phyloP scores from a whole-genome alignment of 176 grass and related monocot species.

The Rhynchospora tenuis region DNA sequence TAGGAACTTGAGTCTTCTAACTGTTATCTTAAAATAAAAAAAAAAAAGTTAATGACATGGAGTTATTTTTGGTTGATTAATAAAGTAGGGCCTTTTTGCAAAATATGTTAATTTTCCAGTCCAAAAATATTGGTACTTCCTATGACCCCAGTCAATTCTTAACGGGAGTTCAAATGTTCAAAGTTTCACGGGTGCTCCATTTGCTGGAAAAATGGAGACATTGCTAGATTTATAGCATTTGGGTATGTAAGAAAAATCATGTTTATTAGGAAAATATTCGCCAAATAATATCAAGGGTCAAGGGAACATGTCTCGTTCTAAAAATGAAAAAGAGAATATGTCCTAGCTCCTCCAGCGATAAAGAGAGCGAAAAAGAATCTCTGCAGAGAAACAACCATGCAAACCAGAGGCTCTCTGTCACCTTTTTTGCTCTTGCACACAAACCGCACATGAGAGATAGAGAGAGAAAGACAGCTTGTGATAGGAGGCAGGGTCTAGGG shows the following conservation, averaged over 20 bases:
- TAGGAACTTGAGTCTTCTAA: too few relatives aligned
- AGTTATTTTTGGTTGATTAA: neutral
- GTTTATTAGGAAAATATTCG: constrained; percentile 1
- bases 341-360: neutral
- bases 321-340: constrained; percentile 14
- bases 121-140: too few relatives aligned
- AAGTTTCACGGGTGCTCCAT: neutral
- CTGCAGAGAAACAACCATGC: constrained; percentile 4
- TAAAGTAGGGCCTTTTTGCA: neutral
- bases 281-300: neutral
- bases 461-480: neutral
- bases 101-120: neutral
- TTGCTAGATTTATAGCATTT: neutral
- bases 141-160: too few relatives aligned
- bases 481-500: constrained; percentile 1
- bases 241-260: neutral
- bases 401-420: neutral
- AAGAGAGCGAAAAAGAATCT: neutral
- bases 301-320: constrained; percentile 5
- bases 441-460: constrained; percentile 1
- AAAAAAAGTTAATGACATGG: neutral
- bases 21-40: neutral
- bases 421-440: neutral
- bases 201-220: constrained; percentile 12
- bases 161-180: too few relatives aligned